Evolutionary conservation across 305 asterid genomes (phyloP), one percentile per base, ranked within the genome.

Genomic region (Plantago lanceolata): DNA sequence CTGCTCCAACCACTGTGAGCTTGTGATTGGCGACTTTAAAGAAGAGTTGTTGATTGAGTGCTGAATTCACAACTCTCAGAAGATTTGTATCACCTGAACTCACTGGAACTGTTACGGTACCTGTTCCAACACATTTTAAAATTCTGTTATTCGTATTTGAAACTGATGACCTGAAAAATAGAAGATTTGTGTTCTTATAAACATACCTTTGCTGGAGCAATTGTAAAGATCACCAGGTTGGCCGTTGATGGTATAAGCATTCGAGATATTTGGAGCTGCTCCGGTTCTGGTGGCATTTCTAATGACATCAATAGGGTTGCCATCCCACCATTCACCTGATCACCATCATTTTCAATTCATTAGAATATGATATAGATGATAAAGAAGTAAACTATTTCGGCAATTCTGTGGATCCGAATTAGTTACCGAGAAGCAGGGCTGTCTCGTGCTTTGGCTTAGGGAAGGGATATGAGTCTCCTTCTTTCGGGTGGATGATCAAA

Each of bases 271-370:
- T 54, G 59, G 59, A 54, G 40, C 59, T 19, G 59, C 59, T 54
- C 59, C 59, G 15, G 59, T 54, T 54, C 40, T 54, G n/a, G 59
- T 54, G 40, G 59, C 59, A 54, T 26, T 54, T 26, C 59, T 54
- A 35, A 54, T 54, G 19, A 54, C 59, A 6, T 54, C 59, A 5
- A 54, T 54, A 16, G 59, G 59, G 37, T 54, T 54, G n/a, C 37
- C 59, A 26, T 54, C 59, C 59, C 59, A 54, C 59, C 59, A 54
- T 54, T 54, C 59, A 54, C 59, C 59, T 54, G 59, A 54, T 54
- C 59, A 54, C 16, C 26, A 26, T 24, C 19, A 54, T 54, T 54
- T 7, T 24, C 59, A 26, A 11, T 54, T 54, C 40, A 54, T 24
- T 4, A 54, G 40, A 0, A 53, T 3, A 8, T 20, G 26, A 24